Evolutionary conservation across 192 early-diverging fungal genomes (phyloP).

Genomic region (Linnemannia elongata): DNA sequence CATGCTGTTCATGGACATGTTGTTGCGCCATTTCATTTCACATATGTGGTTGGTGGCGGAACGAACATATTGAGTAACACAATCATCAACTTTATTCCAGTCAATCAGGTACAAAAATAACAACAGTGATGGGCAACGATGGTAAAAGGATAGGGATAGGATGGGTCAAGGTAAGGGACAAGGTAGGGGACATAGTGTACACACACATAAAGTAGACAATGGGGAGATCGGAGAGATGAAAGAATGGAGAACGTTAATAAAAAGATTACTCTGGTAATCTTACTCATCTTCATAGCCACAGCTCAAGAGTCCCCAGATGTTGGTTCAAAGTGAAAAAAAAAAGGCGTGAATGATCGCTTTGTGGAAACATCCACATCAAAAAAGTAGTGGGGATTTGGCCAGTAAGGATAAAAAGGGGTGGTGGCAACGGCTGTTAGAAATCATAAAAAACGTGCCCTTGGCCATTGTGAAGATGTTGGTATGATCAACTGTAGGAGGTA

Average conservation of each 20-base stretch:
- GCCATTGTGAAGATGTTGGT: background rate
- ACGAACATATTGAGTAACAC: background rate
- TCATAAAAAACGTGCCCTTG: background rate
- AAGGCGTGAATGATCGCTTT: background rate
- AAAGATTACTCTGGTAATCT: too few relatives aligned
- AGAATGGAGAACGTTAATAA: background rate
- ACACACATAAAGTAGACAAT: background rate
- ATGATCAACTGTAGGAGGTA: background rate
- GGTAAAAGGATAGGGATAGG: background rate
- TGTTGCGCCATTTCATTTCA: background rate
- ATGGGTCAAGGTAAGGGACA: background rate
- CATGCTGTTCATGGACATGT: background rate
- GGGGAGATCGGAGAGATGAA: background rate
- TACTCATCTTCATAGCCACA: too few relatives aligned
- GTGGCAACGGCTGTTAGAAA: background rate
- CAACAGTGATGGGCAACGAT: background rate
- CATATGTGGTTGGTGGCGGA: background rate
- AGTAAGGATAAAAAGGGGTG: background rate
- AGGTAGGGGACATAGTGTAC: background rate
- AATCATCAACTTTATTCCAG: background rate
- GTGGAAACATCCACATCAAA: background rate
- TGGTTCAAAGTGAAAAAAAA: conserved; percentile 2
- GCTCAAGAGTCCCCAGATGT: background rate
- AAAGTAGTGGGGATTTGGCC: background rate
- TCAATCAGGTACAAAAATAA: background rate